These are phyloP conservation scores for Chaetomium strumarium DNA, from an alignment of 2,329 filamentous ascomycete genomes.

Conservation along the genomic window DNA sequence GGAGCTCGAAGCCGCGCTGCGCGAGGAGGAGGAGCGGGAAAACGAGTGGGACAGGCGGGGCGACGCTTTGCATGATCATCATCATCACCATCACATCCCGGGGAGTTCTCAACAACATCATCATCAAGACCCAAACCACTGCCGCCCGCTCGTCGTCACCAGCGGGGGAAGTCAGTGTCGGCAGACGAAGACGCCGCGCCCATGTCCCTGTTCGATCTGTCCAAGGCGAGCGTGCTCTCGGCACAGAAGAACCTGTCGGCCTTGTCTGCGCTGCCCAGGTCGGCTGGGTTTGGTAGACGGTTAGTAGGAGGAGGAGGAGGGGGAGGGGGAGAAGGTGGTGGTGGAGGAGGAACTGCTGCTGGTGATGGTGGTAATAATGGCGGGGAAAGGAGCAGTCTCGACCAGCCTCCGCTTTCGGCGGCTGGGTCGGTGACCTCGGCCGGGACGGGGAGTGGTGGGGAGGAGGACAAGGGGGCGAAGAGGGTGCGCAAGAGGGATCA, in stretches of 20 bases:
- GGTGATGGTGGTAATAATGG: constrained; percentile 8
- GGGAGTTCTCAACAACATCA: constrained; percentile 37
- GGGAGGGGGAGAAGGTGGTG: too few species aligned
- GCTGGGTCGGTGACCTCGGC: constrained; percentile 16
- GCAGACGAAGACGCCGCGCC: constrained; percentile 48
- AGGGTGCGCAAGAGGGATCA: constrained; percentile 66
- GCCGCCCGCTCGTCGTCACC: neutral
- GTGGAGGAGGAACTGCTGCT: too few species aligned
- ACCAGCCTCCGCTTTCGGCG: constrained; percentile 10
- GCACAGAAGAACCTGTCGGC: constrained; percentile 54
- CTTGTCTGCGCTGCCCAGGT: constrained; percentile 46
- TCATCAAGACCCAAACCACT: neutral
- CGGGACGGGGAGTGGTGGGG: constrained; percentile 18
- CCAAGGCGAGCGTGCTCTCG: constrained; percentile 52
- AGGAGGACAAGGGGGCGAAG: constrained; percentile 28
- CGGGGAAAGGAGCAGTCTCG: constrained; percentile 12
- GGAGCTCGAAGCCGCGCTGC: constrained; percentile 62
- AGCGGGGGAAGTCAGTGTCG: constrained; percentile 11
- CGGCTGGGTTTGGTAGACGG: constrained; percentile 32
- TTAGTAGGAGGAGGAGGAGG: neutral
- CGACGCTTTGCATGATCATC: constrained; percentile 38
- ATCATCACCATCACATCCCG: constrained; percentile 46
- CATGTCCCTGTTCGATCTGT: constrained; percentile 60
- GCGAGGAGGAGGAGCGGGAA: constrained; percentile 62
- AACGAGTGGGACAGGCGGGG: constrained; percentile 64